Evolutionary conservation across 305 asterid species (phyloP).

Genomic region (Stenogyne calaminthoides): DNA sequence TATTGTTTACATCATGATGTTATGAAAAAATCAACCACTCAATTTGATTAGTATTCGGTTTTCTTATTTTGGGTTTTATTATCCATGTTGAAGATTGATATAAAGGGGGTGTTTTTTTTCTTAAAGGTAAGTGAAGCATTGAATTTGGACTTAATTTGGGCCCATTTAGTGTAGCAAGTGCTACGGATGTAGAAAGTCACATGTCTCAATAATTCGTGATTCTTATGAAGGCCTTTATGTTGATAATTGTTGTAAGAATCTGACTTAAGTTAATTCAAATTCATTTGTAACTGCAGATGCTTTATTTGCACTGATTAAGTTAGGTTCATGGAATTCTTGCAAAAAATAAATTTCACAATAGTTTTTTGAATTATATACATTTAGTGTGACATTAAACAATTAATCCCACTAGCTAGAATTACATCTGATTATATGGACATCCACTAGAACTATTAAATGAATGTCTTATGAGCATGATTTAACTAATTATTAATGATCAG

Average conservation of each 20-base stretch:
- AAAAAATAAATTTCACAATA: too few species aligned
- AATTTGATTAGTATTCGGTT: background rate
- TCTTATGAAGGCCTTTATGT: background rate
- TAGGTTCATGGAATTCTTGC: conserved; percentile 17
- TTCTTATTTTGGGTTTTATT: conserved; percentile 15
- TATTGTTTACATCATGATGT: conserved; percentile 21
- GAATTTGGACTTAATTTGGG: conserved; percentile 41
- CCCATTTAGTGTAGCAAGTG: conserved; percentile 24
- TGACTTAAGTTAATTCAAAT: conserved; percentile 3
- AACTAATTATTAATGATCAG: background rate
- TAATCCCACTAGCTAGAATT: background rate
- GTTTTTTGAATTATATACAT: too few species aligned
- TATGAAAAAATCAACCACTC: conserved; percentile 20
- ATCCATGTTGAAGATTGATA: background rate
- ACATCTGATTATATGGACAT: background rate
- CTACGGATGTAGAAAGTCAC: conserved; percentile 22
- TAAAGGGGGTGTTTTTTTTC: background rate
- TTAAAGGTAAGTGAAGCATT: conserved; percentile 33
- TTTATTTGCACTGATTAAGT: background rate
- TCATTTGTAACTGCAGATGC: background rate
- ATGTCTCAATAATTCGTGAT: conserved; percentile 24
- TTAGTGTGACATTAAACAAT: background rate
- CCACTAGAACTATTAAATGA: background rate
- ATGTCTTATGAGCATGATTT: background rate
- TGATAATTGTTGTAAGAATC: conserved; percentile 7